Evolutionary conservation across 2,329 filamentous ascomycete genomes (phyloP), one percentile per base, ranked within the genome.

Genomic region (Albophoma yamanashiensis): DNA sequence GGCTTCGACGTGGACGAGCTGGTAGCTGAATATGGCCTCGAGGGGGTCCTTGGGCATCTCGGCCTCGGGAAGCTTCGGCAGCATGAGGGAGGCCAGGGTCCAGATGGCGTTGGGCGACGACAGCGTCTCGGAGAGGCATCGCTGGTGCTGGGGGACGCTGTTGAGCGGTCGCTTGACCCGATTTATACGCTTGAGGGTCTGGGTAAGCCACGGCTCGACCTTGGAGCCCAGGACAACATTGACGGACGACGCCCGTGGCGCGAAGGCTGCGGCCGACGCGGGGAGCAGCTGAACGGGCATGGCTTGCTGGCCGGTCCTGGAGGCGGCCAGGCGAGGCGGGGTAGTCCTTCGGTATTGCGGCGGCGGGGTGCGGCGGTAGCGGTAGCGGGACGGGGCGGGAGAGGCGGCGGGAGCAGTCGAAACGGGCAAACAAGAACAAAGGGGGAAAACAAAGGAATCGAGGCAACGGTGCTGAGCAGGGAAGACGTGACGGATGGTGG

Each of bases 111-210:
- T 91, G 62, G 87, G 75, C 59, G 89, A 92, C 47, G 93, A 97
- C 59, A 99, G 81, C 0, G 89, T 96, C 80, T 97, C 94, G 61
- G 92, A 96, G 69, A 99, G 84, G 77, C 93, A 97, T 81, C 91
- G 86, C 68, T 92, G 92, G 78, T 97, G 94, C 75, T 99, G 94
- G 61, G 91, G 88, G 56, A 97, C 90, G 75, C 90, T 97, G 83
- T 99, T 99, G 76, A 97, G 84, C 63, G 94, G 93, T 68, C 94
- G 89, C 84, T 97, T 99, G 69, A 97, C 87, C 67, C 89, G 86
- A 82, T 96, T 97, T 79, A 97, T 92, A 74, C 94, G 88, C 83
- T 97, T 97, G 70, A 99, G 82, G 14, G 92, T 96, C 72, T 92
- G 90, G 42, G 94, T 99, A 76, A 97, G 83, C 94, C 94, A 99